phyloP scores from a whole-genome alignment of 176 grass and related monocot genomes.

The Saccharum spontaneum region DNA sequence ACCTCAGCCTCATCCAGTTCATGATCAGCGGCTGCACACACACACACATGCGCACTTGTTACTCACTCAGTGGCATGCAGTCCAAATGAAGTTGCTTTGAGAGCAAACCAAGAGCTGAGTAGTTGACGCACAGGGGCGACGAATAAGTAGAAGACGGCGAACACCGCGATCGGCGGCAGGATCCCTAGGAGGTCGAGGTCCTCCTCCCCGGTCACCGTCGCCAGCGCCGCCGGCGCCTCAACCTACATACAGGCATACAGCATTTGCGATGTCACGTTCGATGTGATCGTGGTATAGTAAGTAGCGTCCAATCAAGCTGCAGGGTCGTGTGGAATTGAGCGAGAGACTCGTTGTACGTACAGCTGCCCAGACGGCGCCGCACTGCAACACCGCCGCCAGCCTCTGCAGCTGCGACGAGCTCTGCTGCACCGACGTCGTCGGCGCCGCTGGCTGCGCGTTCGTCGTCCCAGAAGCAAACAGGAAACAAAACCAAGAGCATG shows the following conservation, averaged over 20 bases:
- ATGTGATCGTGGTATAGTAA: neutral
- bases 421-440: neutral
- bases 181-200: constrained; percentile 60
- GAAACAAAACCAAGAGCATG: neutral
- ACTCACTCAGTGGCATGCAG: neutral
- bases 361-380: constrained; percentile 58
- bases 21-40: constrained; percentile 74
- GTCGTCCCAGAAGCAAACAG: neutral
- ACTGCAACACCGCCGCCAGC: constrained; percentile 52
- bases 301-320: neutral
- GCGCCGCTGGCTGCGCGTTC: constrained; percentile 11
- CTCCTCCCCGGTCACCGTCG: constrained; percentile 79
- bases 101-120: neutral
- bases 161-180: constrained; percentile 50
- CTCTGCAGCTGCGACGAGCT: constrained; percentile 50
- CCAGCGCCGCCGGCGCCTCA: constrained; percentile 62
- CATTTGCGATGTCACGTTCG: neutral
- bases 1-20: constrained; percentile 89
- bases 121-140: constrained; percentile 60
- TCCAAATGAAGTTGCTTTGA: neutral
- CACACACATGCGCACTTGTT: neutral
- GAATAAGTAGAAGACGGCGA: constrained; percentile 69
- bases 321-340: neutral
- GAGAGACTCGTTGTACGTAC: constrained; percentile 33
- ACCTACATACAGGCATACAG: constrained; percentile 26